Conservation (phyloP, 78 protist genomes). For the Planoprotostelium fungivorum region DNA sequence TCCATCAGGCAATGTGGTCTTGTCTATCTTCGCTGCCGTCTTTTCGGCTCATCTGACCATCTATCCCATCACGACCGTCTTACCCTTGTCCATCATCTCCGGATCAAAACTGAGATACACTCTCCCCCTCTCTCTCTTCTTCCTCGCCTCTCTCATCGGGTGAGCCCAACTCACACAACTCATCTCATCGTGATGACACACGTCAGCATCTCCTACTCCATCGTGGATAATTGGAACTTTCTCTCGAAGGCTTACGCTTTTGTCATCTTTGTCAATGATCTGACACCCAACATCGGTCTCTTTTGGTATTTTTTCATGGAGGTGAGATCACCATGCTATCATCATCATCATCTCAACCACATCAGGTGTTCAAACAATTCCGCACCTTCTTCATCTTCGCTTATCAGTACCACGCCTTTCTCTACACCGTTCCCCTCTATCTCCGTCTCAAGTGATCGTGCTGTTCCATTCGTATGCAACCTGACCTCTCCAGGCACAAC, state of each 20-base stretch:
- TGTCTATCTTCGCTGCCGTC: slow-evolving; percentile 25
- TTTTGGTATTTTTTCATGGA: slow-evolving; percentile 69
- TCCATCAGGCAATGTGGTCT: slow-evolving; percentile 12
- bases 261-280: slow-evolving; percentile 41
- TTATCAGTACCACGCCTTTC: slow-evolving; percentile 48
- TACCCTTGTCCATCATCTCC: slow-evolving; percentile 30
- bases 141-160: slow-evolving; percentile 15
- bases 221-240: slow-evolving; percentile 45
- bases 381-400: slow-evolving; percentile 52
- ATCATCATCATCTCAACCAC: too few relatives aligned
- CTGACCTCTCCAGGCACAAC: slow-evolving; percentile 7
- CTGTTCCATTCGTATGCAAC: not conserved
- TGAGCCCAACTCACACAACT: not conserved
- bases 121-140: not conserved
- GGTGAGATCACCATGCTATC: too few relatives aligned
- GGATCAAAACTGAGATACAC: not conserved
- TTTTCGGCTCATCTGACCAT: slow-evolving; percentile 16
- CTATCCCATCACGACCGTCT: slow-evolving; percentile 35
- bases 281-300: slow-evolving; percentile 62
- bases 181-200: not conserved
- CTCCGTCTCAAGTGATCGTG: slow-evolving; percentile 10
- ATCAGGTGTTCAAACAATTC: slow-evolving; percentile 56
- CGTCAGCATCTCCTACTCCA: slow-evolving; percentile 13
- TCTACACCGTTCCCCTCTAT: slow-evolving; percentile 50
- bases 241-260: slow-evolving; percentile 38